Conservation (phyloP, 2,329 filamentous ascomycete species). For the Monosporascus sp. region DNA sequence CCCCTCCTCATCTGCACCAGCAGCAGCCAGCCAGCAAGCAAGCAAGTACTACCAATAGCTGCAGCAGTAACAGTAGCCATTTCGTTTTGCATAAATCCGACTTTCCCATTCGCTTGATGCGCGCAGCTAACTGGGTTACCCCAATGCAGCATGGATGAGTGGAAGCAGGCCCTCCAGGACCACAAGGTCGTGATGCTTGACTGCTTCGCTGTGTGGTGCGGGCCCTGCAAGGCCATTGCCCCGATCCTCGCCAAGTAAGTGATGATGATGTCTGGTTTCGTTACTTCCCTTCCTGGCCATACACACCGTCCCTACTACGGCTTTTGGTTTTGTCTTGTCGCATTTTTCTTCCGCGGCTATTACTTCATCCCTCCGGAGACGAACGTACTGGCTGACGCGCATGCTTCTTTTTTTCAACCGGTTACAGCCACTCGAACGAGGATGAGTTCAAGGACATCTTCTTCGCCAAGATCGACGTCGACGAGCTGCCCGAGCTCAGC, state of each 20-base stretch:
- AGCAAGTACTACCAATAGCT: background rate
- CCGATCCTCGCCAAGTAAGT: constrained; percentile 66
- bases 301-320: constrained; percentile 6
- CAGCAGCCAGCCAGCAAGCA: background rate
- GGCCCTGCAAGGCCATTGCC: constrained; percentile 87
- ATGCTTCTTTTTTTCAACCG: background rate
- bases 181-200: constrained; percentile 71
- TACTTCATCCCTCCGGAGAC: constrained; percentile 6
- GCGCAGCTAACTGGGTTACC: constrained; percentile 4
- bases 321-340: background rate
- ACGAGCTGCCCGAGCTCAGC: constrained; percentile 70
- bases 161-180: constrained; percentile 22
- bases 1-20: no score
- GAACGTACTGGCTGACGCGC: background rate
- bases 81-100: background rate
- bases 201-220: constrained; percentile 88
- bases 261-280: background rate
- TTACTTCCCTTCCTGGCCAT: background rate
- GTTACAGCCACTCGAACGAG: constrained; percentile 51
- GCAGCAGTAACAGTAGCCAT: background rate
- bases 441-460: constrained; percentile 54
- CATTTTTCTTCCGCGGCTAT: constrained; percentile 14
- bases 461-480: constrained; percentile 91
- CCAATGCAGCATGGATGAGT: constrained; percentile 21
- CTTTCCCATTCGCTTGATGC: background rate